phyloP scores from a whole-genome alignment of 1,284 basidiomycete genomes.

The Ganoderma resinaceum region DNA sequence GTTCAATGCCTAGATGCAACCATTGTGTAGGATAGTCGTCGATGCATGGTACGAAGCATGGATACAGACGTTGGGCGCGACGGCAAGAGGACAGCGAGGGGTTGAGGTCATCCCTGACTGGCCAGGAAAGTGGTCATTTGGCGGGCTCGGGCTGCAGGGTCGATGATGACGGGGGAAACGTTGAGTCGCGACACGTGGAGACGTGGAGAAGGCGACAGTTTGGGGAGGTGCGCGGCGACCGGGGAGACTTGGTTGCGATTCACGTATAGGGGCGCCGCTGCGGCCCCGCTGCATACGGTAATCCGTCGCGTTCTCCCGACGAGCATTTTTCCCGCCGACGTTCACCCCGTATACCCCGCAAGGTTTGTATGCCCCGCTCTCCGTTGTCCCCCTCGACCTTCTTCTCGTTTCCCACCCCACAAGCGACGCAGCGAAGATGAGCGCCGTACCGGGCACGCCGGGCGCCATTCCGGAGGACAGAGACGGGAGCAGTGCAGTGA shows the following conservation, averaged over 20 bases:
- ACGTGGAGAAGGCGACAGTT: background rate
- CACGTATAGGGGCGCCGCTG: background rate
- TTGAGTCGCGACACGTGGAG: background rate
- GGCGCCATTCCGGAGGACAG: constrained; percentile 10
- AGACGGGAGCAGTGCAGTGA: background rate
- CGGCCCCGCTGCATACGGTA: background rate
- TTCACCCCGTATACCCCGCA: background rate
- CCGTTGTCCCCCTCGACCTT: background rate
- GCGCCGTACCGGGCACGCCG: constrained; percentile 17
- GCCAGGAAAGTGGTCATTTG: background rate
- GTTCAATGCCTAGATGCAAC: constrained; percentile 1
- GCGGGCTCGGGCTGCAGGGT: background rate
- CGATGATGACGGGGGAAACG: background rate
- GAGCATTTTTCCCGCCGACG: background rate
- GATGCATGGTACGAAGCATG: background rate
- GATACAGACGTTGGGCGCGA: background rate
- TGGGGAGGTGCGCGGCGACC: background rate
- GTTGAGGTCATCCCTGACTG: background rate
- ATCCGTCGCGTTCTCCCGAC: background rate
- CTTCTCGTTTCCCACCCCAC: background rate
- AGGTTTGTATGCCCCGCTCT: constrained; percentile 1
- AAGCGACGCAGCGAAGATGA: constrained; percentile 19
- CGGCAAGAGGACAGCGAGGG: background rate
- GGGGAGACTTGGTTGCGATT: background rate
- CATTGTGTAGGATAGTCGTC: constrained; percentile 8